Evolutionary conservation across 129 eudicot species (phyloP), one percentile per base, ranked within the genome.

Genomic region (Solidago caesia): DNA sequence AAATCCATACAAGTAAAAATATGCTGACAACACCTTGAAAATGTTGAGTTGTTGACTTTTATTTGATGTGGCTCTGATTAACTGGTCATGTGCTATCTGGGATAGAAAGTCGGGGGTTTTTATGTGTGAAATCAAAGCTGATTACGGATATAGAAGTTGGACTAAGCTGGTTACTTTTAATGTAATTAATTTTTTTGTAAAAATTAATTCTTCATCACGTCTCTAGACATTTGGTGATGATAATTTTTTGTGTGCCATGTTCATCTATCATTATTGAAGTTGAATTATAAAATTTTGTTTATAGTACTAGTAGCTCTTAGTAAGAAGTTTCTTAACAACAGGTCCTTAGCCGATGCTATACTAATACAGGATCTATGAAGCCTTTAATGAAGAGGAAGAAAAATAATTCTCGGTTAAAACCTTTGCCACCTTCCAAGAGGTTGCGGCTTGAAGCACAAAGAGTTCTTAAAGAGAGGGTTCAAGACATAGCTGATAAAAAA

Each of bases 391-490:
- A 79, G 82, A 88, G 87, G 85, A 94, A 76, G 91, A 94, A 83
- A 74, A 88, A 39, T 73, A 91, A 29, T 75, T 76, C 89, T 4
- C 85, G 89, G 63, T 83, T 87, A 55, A 91, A 94, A 55, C 96
- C 99, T 8, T 88, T 88, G 69, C 97, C 97, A 4, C 99, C 99
- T 74, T 94, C 99, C 2, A 95, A 95, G 83, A 88, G 99, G 76
- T 81, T 95, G 67, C 89, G 99, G 2, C 96, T 95, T 11, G 99
- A 95, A 83, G 85, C 85, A 1, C 82, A 81, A 15, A 71, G 82
- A 76, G 85, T 81, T 44, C 92, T 95, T 16, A 95, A 95, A 82
- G 99, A 94, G 75, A 82, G 96, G 79, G 99, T 94, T 81, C 99
- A 95, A 82, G 97, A 95, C 70, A 81, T 81, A 73, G 99, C 97